Evolutionary conservation across 305 asterid genomes (phyloP).

Genomic region (Fraxinus paxiana): DNA sequence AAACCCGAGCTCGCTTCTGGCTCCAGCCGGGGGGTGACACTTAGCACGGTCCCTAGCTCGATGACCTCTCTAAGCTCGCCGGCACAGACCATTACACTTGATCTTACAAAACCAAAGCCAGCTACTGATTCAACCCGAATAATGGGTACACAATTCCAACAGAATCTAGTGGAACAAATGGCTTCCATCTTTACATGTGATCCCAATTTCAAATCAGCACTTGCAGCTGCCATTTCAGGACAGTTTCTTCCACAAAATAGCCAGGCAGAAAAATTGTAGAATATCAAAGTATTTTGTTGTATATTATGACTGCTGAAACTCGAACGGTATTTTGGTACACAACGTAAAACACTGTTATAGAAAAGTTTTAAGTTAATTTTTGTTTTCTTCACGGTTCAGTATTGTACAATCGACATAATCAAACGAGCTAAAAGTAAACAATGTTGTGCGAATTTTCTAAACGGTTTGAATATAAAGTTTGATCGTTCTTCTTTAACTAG

Average conservation of each 20-base stretch:
- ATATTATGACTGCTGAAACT: neutral
- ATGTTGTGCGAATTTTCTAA: neutral
- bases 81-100: conserved; percentile 50
- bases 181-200: conserved; percentile 79
- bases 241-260: conserved; percentile 47
- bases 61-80: neutral
- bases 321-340: neutral
- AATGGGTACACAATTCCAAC: conserved; percentile 41
- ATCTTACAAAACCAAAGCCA: conserved; percentile 46
- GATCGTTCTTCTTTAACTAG: neutral
- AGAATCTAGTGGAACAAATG: conserved; percentile 75
- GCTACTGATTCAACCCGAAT: conserved; percentile 17
- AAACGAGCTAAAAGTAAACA: neutral
- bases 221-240: conserved; percentile 93
- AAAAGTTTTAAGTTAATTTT: no score
- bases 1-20: conserved; percentile 46
- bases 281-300: neutral
- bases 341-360: neutral
- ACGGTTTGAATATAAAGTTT: neutral
- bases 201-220: conserved; percentile 81
- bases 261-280: conserved; percentile 36
- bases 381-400: neutral
- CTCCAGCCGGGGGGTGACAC: conserved; percentile 34
- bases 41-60: conserved; percentile 35
- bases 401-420: neutral